These are phyloP conservation scores for Phytopythium mirpurense DNA, from an alignment of 352 stramenopile species.

Conservation along the genomic window DNA sequence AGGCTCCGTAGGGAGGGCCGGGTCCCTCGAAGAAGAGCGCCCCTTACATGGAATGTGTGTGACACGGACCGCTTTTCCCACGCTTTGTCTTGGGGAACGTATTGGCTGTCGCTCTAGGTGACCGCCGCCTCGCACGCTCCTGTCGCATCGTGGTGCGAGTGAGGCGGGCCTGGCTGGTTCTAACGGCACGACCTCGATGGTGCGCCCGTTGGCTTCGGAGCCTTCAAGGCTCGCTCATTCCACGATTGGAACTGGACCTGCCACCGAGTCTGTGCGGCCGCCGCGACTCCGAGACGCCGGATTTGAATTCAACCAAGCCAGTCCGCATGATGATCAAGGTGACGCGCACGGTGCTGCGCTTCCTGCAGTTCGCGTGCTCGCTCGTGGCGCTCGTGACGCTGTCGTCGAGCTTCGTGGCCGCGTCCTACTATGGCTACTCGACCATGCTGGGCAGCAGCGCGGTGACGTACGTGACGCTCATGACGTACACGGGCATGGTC, in stretches of 20 bases:
- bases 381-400: conserved; percentile 57
- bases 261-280: too few species aligned
- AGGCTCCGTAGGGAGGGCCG: too few species aligned
- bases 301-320: too few species aligned
- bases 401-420: conserved; percentile 47
- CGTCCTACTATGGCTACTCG: conserved; percentile 63
- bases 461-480: conserved; percentile 47
- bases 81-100: too few species aligned
- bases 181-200: neutral
- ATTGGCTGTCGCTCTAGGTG: too few species aligned
- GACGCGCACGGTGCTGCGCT: conserved; percentile 43
- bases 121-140: neutral
- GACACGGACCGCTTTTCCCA: neutral
- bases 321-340: conserved; percentile 18
- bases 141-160: neutral
- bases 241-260: too few species aligned
- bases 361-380: conserved; percentile 53
- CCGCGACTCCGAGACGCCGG: too few species aligned
- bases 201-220: too few species aligned
- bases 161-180: neutral
- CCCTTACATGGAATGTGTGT: neutral
- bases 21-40: too few species aligned
- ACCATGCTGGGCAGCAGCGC: conserved; percentile 64
- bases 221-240: too few species aligned
- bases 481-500: conserved; percentile 65